Percentiles rank a stretch among this genome's conserved stretches.
These are phyloP conservation scores for Aspergillus piperis DNA, from an alignment of 2,329 filamentous ascomycete genomes.

Conservation along the genomic window DNA sequence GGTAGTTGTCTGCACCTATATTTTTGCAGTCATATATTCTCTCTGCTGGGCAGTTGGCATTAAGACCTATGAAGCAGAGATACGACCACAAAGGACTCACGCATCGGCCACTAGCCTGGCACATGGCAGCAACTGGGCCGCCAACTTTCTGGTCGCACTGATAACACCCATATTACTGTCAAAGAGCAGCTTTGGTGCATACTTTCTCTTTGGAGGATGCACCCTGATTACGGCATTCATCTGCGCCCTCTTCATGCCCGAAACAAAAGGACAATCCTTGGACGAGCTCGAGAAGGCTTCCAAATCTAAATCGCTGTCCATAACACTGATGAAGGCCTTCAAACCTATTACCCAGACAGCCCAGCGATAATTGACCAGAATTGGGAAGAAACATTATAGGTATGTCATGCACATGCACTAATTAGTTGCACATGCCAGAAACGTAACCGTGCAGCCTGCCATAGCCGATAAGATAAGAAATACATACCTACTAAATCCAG, in stretches of 20 bases:
- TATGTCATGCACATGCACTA: neutral
- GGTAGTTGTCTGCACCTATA: constrained; percentile 31
- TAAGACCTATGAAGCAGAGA: constrained; percentile 61
- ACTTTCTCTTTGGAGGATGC: constrained; percentile 50
- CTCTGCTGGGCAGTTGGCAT: constrained; percentile 57
- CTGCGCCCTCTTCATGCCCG: constrained; percentile 51
- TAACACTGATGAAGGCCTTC: constrained; percentile 9
- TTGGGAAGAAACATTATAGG: neutral
- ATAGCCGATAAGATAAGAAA: constrained; percentile 1
- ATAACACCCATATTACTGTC: constrained; percentile 47
- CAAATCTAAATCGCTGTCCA: constrained; percentile 23
- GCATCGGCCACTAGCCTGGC: constrained; percentile 57
- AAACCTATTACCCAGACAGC: neutral
- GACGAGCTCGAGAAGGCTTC: constrained; percentile 55
- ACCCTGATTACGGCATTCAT: constrained; percentile 43
- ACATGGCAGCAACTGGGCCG: constrained; percentile 54
- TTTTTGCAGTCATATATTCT: constrained; percentile 33
- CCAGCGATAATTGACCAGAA: neutral
- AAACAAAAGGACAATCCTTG: constrained; percentile 52
- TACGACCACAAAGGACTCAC: constrained; percentile 58
- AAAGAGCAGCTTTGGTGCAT: constrained; percentile 47
- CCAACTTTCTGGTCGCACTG: constrained; percentile 50
- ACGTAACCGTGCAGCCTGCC: neutral
- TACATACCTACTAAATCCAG: neutral
- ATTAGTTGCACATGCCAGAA: neutral